Base-by-base conservation (phyloP, 1,284 basidiomycete genomes). In the Cryptococcus sp. region DNA sequence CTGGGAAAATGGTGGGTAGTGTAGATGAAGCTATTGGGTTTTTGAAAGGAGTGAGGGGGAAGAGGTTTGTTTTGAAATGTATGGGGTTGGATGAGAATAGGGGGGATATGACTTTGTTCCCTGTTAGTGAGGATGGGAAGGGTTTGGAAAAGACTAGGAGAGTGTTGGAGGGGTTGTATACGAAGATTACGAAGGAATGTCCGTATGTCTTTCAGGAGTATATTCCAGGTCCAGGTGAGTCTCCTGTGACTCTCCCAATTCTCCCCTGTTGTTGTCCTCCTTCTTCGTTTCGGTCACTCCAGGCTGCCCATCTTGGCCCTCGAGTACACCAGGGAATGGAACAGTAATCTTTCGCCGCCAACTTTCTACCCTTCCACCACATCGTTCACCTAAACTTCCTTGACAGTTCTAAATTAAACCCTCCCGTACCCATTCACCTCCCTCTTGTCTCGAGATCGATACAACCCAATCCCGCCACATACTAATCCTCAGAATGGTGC, bases 51-150 rank as follows among this genome's bases (percentile, higher is more conserved):
- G 51, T 45, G 2, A 13, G 45, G 28, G 61, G 60, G 45, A 57
- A 59, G n/a, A 59, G 53, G 21, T 69, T 54, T 45, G 62, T 76
- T 22, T 57, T 75, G 55, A 75, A 74, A 48, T 72, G 70, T 55
- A 70, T 72, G 49, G 73, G 69, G 16, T 49, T 75, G 24, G 73
- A 75, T 52, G 73, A 76, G 51, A 64, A 76, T 41, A 52, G 76
- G 18, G 69, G 70, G 19, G 76, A 77, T 50, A 69, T 77, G 64
- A 77, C 75, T 4, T 59, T 69, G n/a, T 75, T 67, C 46, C 76
- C 76, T 1, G 55, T 76, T 13, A 46, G 52, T 21, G 57, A 53
- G 11, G 65, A 67, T 45, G 63, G 61, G 37, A 50, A 58, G 28
- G 48, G 55, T 19, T 34, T 65, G 50, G 56, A 22, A 3, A 54